Percentiles rank a stretch among this genome's conserved stretches.
phyloP scores from a whole-genome alignment of 2,329 filamentous ascomycete genomes.

The Cladosporium sp. region DNA sequence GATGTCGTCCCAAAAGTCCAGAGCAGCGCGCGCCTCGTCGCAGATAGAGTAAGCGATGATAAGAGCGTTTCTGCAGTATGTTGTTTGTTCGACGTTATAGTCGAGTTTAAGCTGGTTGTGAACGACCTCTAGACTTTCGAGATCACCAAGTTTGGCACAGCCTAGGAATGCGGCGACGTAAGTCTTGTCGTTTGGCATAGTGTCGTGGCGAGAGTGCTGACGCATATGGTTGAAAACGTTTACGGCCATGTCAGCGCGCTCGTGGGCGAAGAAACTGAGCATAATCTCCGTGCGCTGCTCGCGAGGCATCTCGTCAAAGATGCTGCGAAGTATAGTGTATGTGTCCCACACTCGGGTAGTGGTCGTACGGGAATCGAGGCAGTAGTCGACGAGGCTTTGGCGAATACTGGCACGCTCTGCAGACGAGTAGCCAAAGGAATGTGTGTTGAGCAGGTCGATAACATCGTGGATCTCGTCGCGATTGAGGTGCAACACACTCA shows the following conservation, averaged over 20 bases:
- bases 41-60: slow-evolving; percentile 80
- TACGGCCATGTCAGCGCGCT: slow-evolving; percentile 77
- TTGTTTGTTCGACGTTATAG: slow-evolving; percentile 70
- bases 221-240: slow-evolving; percentile 93
- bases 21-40: slow-evolving; percentile 60
- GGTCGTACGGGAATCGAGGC: slow-evolving; percentile 57
- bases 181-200: slow-evolving; percentile 66
- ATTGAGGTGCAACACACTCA: slow-evolving; percentile 70
- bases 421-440: slow-evolving; percentile 66
- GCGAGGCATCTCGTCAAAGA: slow-evolving; percentile 61
- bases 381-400: slow-evolving; percentile 63
- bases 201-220: slow-evolving; percentile 59
- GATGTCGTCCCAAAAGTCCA: slow-evolving; percentile 82
- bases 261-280: slow-evolving; percentile 74
- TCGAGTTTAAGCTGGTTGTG: slow-evolving; percentile 97
- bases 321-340: slow-evolving; percentile 55
- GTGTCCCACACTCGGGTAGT: slow-evolving; percentile 63
- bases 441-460: slow-evolving; percentile 74
- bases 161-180: slow-evolving; percentile 78
- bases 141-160: slow-evolving; percentile 42
- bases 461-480: slow-evolving; percentile 75
- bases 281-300: slow-evolving; percentile 68
- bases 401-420: slow-evolving; percentile 65
- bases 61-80: slow-evolving; percentile 72
- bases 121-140: slow-evolving; percentile 65